Evolutionary conservation across 345 rosid genomes (phyloP), one percentile per base, ranked within the genome.

Genomic region (Arabis hirsuta): DNA sequence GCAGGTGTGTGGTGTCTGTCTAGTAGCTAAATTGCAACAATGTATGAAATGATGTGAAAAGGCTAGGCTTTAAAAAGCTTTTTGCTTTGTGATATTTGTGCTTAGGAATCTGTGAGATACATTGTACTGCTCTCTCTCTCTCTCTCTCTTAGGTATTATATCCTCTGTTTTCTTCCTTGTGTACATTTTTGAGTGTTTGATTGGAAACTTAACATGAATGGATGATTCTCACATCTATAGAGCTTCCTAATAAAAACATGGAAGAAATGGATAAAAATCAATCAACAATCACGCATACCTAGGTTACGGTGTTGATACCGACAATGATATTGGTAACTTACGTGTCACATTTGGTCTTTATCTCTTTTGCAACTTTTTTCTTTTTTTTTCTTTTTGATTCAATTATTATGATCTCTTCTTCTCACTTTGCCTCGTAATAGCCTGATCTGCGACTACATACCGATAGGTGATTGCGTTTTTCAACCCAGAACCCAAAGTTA

Each of bases 1-100:
- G 36, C 32, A 50, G 42, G 46, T 73, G 36, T 55, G 65, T 73
- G 47, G 59, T 73, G 59, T 73, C 50, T 73, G 60, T 34, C 38
- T 34, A 34, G 38, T 34, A 34, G 38, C 38, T 34, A 6, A 32
- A 32, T 32, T 32, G 8, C 36, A 32, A 32, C 50, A 43, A 74
- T 58, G 62, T 60, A 29, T 67, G 73, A 36, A 31, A 39, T 19
- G 52, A 72, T 64, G 71, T 47, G 34, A 64, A 38, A 55, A 52
- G 13, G 24, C 24, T 22, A 22, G 67, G 58, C 58, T 54, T 29
- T 58, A 9, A 47, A 9, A 47, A 69, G 29, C 13, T 34, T 22
- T 55, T 38, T 38, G 2, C 12, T 42, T 22, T 52, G 19, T 6
- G 16, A 63, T 46, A 11, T 48, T 48, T 46, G 26, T 71, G 61